These are phyloP conservation scores for Fomitopsis pulvina DNA, from an alignment of 768 basidiomycete genomes.

Conservation along the genomic window DNA sequence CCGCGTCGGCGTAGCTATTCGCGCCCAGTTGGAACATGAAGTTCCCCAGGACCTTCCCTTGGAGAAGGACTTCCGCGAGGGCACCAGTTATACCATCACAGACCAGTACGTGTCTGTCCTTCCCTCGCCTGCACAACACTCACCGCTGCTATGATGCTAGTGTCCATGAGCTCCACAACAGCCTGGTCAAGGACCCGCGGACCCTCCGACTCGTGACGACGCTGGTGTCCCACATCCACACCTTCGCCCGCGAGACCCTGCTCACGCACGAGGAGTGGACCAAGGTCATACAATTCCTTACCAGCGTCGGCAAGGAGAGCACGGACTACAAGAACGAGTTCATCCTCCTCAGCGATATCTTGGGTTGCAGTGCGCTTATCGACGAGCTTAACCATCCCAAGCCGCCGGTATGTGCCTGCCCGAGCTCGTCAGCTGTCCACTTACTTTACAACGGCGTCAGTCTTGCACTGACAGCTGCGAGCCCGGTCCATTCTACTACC, in stretches of 20 bases:
- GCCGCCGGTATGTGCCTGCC: conserved; percentile 17
- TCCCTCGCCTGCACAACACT: background rate
- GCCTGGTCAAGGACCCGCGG: conserved; percentile 23
- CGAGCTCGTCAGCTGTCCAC: background rate
- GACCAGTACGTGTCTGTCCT: conserved; percentile 19
- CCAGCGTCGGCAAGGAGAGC: conserved; percentile 32
- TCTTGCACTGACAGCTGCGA: conserved; percentile 28
- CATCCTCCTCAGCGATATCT: conserved; percentile 32
- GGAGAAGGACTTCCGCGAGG: conserved; percentile 27
- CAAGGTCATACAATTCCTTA: conserved; percentile 30
- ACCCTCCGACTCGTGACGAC: conserved; percentile 25
- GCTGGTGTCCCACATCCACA: conserved; percentile 29
- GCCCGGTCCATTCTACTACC: conserved; percentile 29
- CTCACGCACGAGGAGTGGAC: conserved; percentile 35
- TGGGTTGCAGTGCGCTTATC: conserved; percentile 32
- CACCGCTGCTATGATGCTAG: conserved; percentile 1
- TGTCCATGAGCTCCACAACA: conserved; percentile 24
- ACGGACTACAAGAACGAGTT: conserved; percentile 32
- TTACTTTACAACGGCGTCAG: conserved; percentile 7
- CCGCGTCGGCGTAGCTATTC: conserved; percentile 27
- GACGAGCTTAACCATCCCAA: conserved; percentile 31
- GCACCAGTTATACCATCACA: conserved; percentile 27
- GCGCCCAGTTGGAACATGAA: conserved; percentile 28
- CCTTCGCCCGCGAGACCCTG: conserved; percentile 30
- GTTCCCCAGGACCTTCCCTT: conserved; percentile 28